A percentile compares a stretch with the other conserved stretches of the same genome.
Evolutionary conservation across 2,329 filamentous ascomycete species (phyloP).

Genomic region (Fusarium pilosicola): DNA sequence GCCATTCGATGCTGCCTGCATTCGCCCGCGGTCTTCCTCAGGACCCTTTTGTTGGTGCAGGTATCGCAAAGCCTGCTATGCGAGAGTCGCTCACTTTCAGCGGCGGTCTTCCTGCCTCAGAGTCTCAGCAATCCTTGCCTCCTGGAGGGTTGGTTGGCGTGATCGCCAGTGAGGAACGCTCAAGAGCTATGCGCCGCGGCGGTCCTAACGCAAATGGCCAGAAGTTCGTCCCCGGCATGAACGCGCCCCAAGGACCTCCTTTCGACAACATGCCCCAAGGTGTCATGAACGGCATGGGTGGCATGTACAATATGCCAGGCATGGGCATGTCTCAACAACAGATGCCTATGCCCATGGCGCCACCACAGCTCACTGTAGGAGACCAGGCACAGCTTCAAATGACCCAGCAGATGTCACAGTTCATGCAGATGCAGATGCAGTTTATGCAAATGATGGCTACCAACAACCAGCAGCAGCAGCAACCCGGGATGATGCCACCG

Average conservation of each 20-base stretch:
- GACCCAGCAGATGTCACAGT: slow-evolving; percentile 84
- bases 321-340: slow-evolving; percentile 45
- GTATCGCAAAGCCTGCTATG: slow-evolving; percentile 76
- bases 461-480: slow-evolving; percentile 46
- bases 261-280: slow-evolving; percentile 60
- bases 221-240: slow-evolving; percentile 50
- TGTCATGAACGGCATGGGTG: slow-evolving; percentile 52
- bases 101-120: slow-evolving; percentile 59
- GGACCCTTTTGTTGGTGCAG: slow-evolving; percentile 85
- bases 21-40: slow-evolving; percentile 85
- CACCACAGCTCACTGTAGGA: slow-evolving; percentile 63
- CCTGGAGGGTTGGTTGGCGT: slow-evolving; percentile 87
- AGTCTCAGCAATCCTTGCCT: slow-evolving; percentile 57
- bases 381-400: slow-evolving; percentile 83
- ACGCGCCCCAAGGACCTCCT: slow-evolving; percentile 50
- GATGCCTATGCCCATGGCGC: slow-evolving; percentile 52
- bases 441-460: slow-evolving; percentile 85
- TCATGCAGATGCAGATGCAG: slow-evolving; percentile 95
- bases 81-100: slow-evolving; percentile 80
- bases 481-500: slow-evolving; percentile 35
- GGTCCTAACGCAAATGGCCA: slow-evolving; percentile 74
- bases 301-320: slow-evolving; percentile 45
- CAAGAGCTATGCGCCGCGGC: slow-evolving; percentile 79
- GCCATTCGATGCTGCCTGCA: slow-evolving; percentile 69
- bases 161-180: slow-evolving; percentile 85